These are phyloP conservation scores for Nematodospora valgi DNA, from an alignment of 805 yeast genomes.

Conservation along the genomic window DNA sequence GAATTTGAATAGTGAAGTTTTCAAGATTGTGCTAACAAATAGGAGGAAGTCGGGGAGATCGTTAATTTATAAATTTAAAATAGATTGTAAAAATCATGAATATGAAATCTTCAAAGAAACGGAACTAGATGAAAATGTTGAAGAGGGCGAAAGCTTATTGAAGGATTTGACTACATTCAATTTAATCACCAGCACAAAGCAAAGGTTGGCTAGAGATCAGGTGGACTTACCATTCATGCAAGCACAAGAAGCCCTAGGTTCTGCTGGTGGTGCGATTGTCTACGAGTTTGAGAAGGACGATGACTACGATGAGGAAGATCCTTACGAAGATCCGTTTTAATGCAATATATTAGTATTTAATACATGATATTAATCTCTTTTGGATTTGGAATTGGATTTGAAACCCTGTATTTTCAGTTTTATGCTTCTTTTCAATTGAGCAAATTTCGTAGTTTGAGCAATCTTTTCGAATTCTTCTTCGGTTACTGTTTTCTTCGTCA, in stretches of 20 bases:
- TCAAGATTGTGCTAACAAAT: constrained; percentile 53
- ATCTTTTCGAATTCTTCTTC: constrained; percentile 53
- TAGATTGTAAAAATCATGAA: constrained; percentile 48
- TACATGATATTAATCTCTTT: neutral
- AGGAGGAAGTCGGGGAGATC: constrained; percentile 87
- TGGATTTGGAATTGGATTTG: neutral
- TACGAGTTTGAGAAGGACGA: constrained; percentile 96
- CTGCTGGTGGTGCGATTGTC: constrained; percentile 86
- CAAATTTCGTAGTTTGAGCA: constrained; percentile 14
- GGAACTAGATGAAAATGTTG: constrained; percentile 19
- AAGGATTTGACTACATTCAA: constrained; percentile 86
- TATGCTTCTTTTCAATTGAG: constrained; percentile 11
- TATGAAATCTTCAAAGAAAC: constrained; percentile 25
- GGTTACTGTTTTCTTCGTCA: constrained; percentile 70
- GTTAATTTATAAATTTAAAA: constrained; percentile 47
- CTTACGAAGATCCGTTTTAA: constrained; percentile 92
- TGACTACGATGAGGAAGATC: constrained; percentile 97
- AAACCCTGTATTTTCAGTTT: constrained; percentile 7
- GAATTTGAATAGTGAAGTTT: constrained; percentile 46
- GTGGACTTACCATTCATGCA: constrained; percentile 90
- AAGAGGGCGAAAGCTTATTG: constrained; percentile 53
- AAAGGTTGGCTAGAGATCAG: constrained; percentile 72
- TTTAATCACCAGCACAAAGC: constrained; percentile 69
- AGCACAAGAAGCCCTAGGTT: constrained; percentile 68
- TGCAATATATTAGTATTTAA: constrained; percentile 1